Conservation (phyloP, 2,329 filamentous ascomycete genomes). For the Cladosporium sp. region DNA sequence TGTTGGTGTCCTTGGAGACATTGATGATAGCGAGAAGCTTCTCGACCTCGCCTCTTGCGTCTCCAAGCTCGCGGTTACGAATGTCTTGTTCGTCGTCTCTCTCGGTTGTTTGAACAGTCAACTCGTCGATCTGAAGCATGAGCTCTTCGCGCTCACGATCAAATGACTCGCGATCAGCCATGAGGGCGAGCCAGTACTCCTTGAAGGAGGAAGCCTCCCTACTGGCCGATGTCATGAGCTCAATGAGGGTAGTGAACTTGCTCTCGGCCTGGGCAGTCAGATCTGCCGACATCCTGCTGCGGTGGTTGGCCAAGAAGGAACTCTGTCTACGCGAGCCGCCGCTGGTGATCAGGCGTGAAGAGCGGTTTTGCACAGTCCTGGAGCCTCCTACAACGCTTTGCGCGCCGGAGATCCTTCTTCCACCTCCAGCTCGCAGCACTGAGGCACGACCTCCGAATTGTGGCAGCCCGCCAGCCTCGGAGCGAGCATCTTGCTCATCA, state of each 20-base stretch:
- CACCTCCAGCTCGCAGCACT: not conserved
- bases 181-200: slow-evolving; percentile 33
- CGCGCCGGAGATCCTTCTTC: slow-evolving; percentile 15
- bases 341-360: slow-evolving; percentile 24
- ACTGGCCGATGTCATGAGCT: slow-evolving; percentile 34
- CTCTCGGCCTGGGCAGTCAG: slow-evolving; percentile 32
- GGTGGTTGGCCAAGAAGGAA: slow-evolving; percentile 30
- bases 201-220: slow-evolving; percentile 34
- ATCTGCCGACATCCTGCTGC: slow-evolving; percentile 33
- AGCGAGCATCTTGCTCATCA: slow-evolving; percentile 24
- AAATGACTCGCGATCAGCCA: slow-evolving; percentile 33
- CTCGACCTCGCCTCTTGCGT: slow-evolving; percentile 34
- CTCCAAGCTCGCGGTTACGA: slow-evolving; percentile 28
- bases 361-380: slow-evolving; percentile 18
- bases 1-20: slow-evolving; percentile 26
- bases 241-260: slow-evolving; percentile 36
- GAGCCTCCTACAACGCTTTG: slow-evolving; percentile 6
- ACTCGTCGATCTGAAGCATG: slow-evolving; percentile 32
- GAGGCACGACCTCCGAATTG: slow-evolving; percentile 13
- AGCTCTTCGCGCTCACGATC: slow-evolving; percentile 33
- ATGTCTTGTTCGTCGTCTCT: slow-evolving; percentile 22
- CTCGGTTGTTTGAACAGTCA: slow-evolving; percentile 5
- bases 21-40: slow-evolving; percentile 35
- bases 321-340: slow-evolving; percentile 24
- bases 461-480: slow-evolving; percentile 24